Evolutionary conservation across 495 filamentous ascomycete species (phyloP).

Genomic region (Terfezia boudieri): DNA sequence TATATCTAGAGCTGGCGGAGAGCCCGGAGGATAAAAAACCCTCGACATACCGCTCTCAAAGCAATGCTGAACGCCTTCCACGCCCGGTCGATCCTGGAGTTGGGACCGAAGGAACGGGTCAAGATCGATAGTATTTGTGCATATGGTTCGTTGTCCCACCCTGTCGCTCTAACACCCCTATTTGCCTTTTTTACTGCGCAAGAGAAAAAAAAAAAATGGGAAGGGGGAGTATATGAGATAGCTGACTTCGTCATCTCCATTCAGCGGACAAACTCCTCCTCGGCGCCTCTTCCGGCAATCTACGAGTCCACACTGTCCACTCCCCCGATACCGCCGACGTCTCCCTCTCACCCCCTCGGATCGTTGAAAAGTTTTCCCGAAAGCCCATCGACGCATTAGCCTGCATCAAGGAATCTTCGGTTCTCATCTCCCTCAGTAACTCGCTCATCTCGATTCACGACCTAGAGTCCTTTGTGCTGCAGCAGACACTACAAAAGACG

Average conservation of each 20-base stretch:
- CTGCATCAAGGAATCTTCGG: conserved; percentile 79
- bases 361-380: conserved; percentile 80
- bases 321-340: conserved; percentile 21
- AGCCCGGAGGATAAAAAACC: no score
- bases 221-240: not conserved
- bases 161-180: not conserved
- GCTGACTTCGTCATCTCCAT: conserved; percentile 4
- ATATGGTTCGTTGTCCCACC: conserved; percentile 35
- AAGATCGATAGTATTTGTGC: conserved; percentile 86
- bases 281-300: conserved; percentile 67
- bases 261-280: conserved; percentile 71
- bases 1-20: no score
- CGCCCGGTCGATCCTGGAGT: conserved; percentile 87
- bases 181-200: no score
- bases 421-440: conserved; percentile 75
- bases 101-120: conserved; percentile 80
- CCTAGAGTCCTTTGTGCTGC: conserved; percentile 55
- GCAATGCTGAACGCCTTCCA: conserved; percentile 96
- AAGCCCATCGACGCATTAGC: conserved; percentile 79
- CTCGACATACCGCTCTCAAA: not conserved
- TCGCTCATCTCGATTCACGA: conserved; percentile 73
- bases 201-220: no score
- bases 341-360: conserved; percentile 63
- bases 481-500: conserved; percentile 57
- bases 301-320: conserved; percentile 81